Evolutionary conservation across 768 basidiomycete genomes (phyloP), one percentile per base, ranked within the genome.

Genomic region (Pisolithus albus): DNA sequence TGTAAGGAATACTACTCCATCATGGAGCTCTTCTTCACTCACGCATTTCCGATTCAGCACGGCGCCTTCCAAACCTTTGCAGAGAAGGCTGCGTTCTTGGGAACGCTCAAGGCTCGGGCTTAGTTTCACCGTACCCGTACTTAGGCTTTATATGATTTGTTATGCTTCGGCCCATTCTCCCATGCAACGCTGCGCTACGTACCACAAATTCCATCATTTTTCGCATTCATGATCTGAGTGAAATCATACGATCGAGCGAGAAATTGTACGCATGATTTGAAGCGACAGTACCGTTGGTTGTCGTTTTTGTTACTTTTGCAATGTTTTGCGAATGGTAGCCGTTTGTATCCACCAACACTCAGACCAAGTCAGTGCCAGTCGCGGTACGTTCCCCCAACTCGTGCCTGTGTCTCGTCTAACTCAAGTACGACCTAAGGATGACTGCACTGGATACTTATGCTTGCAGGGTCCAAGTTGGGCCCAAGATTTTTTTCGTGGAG

Each of bases 31-130:
- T 10, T 13, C 5, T 13, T 42, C n/a, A 41, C 47, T 47, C 49
- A 47, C 24, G 30, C 52, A 42, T 45, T 49, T 40, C 47, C 39
- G 55, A 45, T 61, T 19, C 58, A 90, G 88, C 94, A 96, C 67
- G 93, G 93, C 64, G 84, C 88, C 45, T 96, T 94, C 92, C 93
- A 98, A 80, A 93, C 92, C 46, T 78, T 80, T 76, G 89, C 90
- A 75, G 95, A 97, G 85, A 97, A 97, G 83, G 77, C 80, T 60
- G 84, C 90, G 68, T 97, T 97, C 84, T 64, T 92, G 70, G 90
- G 90, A 71, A 83, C 88, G 65, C 88, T 91, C 83, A 92, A 92
- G 76, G 80, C 79, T 69, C 81, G 79, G 66, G 82, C 81, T 71
- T 88, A 71, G 84, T 75, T 62, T 55, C 68, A 62, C 65, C 59